A percentile compares a stretch with the other conserved stretches of the same genome.
Evolutionary conservation across 805 yeast genomes (phyloP).

Genomic region (Lachancea quebecensis): DNA sequence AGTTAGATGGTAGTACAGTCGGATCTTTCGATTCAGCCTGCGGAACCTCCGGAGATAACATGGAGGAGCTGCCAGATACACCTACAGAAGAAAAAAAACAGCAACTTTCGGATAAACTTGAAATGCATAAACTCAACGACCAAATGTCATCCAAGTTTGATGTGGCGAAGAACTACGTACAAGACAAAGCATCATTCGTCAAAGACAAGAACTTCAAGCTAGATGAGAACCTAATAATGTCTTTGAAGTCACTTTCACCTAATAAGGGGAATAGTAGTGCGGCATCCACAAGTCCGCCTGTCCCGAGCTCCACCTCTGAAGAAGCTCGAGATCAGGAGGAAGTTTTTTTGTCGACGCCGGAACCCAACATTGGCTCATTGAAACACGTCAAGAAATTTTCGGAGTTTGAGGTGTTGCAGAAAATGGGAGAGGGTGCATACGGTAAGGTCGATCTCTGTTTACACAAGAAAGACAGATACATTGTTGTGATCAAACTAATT

Average conservation of each 20-base stretch:
- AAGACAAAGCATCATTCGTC: constrained; percentile 30
- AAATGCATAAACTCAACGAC: constrained; percentile 3
- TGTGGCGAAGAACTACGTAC: constrained; percentile 25
- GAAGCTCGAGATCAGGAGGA: constrained; percentile 9
- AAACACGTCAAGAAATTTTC: constrained; percentile 64
- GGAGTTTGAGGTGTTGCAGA: constrained; percentile 65
- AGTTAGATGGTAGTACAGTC: constrained; percentile 10
- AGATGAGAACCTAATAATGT: constrained; percentile 27
- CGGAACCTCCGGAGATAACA: background rate
- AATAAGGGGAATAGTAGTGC: background rate
- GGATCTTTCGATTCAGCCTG: constrained; percentile 5
- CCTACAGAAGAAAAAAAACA: constrained; percentile 5
- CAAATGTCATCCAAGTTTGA: constrained; percentile 24
- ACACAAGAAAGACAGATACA: constrained; percentile 56
- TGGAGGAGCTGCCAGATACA: constrained; percentile 6
- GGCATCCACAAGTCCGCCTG: constrained; percentile 7
- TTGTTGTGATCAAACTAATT: constrained; percentile 79
- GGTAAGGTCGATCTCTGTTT: constrained; percentile 84
- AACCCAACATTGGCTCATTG: constrained; percentile 47
- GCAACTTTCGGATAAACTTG: background rate
- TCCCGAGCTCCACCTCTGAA: constrained; percentile 2
- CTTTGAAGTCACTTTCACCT: constrained; percentile 23
- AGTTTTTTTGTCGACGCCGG: constrained; percentile 16
- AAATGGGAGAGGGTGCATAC: constrained; percentile 94
- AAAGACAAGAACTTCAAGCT: constrained; percentile 31